A percentile compares a stretch with the other conserved stretches of the same genome.
These are phyloP conservation scores for Chlorella sorokiniana DNA, from an alignment of 139 green algal species.

Conservation along the genomic window DNA sequence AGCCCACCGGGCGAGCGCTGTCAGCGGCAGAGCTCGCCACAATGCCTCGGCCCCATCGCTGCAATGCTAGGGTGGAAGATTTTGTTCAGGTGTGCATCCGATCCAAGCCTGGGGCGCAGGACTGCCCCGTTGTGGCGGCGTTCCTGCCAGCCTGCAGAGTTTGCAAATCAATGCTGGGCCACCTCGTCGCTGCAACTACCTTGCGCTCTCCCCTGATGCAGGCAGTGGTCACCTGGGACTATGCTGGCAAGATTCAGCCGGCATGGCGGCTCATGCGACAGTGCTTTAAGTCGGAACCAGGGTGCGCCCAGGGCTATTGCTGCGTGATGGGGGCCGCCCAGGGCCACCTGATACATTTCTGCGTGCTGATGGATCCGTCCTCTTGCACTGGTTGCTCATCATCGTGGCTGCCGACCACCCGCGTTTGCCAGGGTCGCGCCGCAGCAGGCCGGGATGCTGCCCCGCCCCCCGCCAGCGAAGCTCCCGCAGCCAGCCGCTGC, in stretches of 20 bases:
- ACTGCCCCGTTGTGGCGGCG: not conserved
- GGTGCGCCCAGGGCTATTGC: no score
- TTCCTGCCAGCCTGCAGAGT: not conserved
- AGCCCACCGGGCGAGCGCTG: not conserved
- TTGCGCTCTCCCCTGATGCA: conserved; percentile 3
- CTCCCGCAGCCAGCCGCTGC: not conserved
- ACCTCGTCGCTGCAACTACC: not conserved
- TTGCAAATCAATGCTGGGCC: not conserved
- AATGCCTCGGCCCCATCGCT: conserved; percentile 46
- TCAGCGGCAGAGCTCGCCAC: not conserved
- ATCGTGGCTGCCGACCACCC: no score
- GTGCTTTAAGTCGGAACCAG: conserved; percentile 51
- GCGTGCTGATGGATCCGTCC: no score
- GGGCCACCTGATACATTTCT: no score
- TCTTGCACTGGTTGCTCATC: no score
- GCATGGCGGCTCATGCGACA: conserved; percentile 43
- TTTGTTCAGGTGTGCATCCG: conserved; percentile 43
- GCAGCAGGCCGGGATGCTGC: no score
- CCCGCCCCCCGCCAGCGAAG: not conserved
- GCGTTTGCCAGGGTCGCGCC: not conserved
- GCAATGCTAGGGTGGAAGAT: conserved; percentile 55
- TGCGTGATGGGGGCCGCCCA: no score
- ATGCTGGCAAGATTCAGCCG: conserved; percentile 43
- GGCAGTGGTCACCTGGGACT: conserved; percentile 46
- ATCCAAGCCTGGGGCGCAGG: no score